phyloP scores from a whole-genome alignment of 495 filamentous ascomycete species.

The Pseudomonodictys pantanalensis region DNA sequence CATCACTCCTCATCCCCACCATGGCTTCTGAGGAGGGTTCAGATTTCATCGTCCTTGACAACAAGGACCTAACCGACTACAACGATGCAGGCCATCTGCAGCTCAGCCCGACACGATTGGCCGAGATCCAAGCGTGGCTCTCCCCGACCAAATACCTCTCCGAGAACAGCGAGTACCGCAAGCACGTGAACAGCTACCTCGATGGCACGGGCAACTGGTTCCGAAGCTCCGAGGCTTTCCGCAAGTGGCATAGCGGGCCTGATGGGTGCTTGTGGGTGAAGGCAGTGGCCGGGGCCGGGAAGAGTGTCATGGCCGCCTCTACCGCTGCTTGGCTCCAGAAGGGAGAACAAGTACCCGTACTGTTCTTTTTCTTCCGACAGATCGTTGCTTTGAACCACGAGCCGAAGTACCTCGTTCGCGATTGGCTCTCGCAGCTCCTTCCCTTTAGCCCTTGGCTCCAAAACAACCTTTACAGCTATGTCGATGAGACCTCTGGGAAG shows the following conservation, averaged over 20 bases:
- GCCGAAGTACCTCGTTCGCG: conserved; percentile 44
- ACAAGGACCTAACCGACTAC: not conserved
- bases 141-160: conserved; percentile 45
- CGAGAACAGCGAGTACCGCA: conserved; percentile 29
- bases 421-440: conserved; percentile 49
- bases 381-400: conserved; percentile 51
- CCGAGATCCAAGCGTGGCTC: conserved; percentile 42
- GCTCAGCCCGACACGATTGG: conserved; percentile 1
- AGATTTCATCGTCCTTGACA: conserved; percentile 7
- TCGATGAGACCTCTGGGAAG: not conserved
- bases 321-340: conserved; percentile 36
- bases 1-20: no score
- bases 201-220: conserved; percentile 50
- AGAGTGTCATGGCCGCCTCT: conserved; percentile 49
- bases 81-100: not conserved
- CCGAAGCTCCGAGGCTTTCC: conserved; percentile 38
- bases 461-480: not conserved
- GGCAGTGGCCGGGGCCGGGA: conserved; percentile 53
- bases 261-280: conserved; percentile 50
- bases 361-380: conserved; percentile 57
- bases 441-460: conserved; percentile 44
- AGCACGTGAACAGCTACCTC: conserved; percentile 44
- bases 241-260: conserved; percentile 42
- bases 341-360: conserved; percentile 38
- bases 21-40: no score